Conservation (phyloP, 768 basidiomycete species). For the Chalciporus chontae region DNA sequence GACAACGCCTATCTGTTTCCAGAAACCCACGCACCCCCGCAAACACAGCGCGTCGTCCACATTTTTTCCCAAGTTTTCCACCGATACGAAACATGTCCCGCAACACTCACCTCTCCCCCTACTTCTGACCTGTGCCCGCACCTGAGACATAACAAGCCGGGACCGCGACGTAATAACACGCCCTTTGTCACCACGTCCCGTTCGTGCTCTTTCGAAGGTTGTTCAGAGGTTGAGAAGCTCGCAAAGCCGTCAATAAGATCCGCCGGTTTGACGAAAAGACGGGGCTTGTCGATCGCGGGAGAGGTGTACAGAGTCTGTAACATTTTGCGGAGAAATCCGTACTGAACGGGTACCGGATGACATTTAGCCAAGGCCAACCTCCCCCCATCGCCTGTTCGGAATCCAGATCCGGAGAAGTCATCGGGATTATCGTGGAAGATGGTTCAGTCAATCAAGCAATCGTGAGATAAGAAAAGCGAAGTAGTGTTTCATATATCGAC, state of each 20-base stretch:
- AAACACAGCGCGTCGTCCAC: slow-evolving; percentile 62
- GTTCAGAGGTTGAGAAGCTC: slow-evolving; percentile 37
- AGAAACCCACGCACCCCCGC: slow-evolving; percentile 61
- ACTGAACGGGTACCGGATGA: slow-evolving; percentile 48
- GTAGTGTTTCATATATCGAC: slow-evolving; percentile 12
- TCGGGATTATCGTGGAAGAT: not conserved
- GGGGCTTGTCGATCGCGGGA: slow-evolving; percentile 56
- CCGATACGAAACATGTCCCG: slow-evolving; percentile 35
- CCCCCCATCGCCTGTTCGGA: slow-evolving; percentile 44
- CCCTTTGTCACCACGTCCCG: slow-evolving; percentile 67
- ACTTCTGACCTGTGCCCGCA: slow-evolving; percentile 60
- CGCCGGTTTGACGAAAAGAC: slow-evolving; percentile 65
- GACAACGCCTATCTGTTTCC: slow-evolving; percentile 13
- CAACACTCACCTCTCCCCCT: slow-evolving; percentile 27
- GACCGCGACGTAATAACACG: slow-evolving; percentile 37
- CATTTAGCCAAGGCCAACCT: slow-evolving; percentile 58
- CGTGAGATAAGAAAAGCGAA: not conserved
- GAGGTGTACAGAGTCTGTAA: slow-evolving; percentile 47
- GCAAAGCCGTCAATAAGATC: slow-evolving; percentile 67
- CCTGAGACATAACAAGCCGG: slow-evolving; percentile 49
- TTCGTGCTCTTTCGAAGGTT: slow-evolving; percentile 37
- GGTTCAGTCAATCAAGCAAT: not conserved
- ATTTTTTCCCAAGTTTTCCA: slow-evolving; percentile 66
- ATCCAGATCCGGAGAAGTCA: not conserved
- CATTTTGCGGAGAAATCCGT: slow-evolving; percentile 39